A percentile compares a stretch with the other conserved stretches of the same genome.
Evolutionary conservation across 495 filamentous ascomycete species (phyloP).

Genomic region (Hypoxylon crocopeplum): DNA sequence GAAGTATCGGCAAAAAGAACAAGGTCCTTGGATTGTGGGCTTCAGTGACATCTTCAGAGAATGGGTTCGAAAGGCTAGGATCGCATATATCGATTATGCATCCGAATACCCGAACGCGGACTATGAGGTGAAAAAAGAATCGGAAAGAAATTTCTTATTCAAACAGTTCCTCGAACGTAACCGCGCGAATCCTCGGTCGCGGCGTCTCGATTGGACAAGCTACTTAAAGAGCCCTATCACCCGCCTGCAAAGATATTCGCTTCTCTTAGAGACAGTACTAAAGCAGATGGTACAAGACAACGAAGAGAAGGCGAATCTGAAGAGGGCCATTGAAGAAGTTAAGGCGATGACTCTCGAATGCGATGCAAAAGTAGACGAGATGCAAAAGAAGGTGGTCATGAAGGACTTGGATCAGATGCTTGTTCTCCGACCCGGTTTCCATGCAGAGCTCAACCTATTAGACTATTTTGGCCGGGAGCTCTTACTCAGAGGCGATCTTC

Average conservation of each 20-base stretch:
- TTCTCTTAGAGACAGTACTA: conserved; percentile 82
- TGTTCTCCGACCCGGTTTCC: conserved; percentile 84
- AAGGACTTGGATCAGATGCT: conserved; percentile 84
- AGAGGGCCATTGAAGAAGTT: conserved; percentile 92
- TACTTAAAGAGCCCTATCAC: conserved; percentile 95
- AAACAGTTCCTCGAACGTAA: conserved; percentile 81
- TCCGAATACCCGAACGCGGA: conserved; percentile 84
- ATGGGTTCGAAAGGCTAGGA: conserved; percentile 95
- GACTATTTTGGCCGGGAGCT: conserved; percentile 91
- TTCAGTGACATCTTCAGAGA: conserved; percentile 98
- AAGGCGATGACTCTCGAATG: conserved; percentile 90
- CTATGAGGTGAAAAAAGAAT: conserved; percentile 83
- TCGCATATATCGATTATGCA: conserved; percentile 90
- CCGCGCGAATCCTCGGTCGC: conserved; percentile 79
- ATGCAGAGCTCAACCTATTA: conserved; percentile 86
- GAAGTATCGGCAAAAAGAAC: conserved; percentile 96
- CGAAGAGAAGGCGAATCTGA: conserved; percentile 89
- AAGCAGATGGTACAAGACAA: conserved; percentile 83
- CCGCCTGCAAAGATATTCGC: conserved; percentile 85
- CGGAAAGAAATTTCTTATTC: conserved; percentile 85
- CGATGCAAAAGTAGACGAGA: conserved; percentile 92
- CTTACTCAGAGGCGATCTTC: conserved; percentile 87
- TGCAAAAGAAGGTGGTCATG: conserved; percentile 88
- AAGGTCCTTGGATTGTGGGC: conserved; percentile 91
- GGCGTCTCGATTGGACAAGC: conserved; percentile 89